Evolutionary conservation across 768 basidiomycete species (phyloP), one percentile per base, ranked within the genome.

Genomic region (Pleurotus platypus): DNA sequence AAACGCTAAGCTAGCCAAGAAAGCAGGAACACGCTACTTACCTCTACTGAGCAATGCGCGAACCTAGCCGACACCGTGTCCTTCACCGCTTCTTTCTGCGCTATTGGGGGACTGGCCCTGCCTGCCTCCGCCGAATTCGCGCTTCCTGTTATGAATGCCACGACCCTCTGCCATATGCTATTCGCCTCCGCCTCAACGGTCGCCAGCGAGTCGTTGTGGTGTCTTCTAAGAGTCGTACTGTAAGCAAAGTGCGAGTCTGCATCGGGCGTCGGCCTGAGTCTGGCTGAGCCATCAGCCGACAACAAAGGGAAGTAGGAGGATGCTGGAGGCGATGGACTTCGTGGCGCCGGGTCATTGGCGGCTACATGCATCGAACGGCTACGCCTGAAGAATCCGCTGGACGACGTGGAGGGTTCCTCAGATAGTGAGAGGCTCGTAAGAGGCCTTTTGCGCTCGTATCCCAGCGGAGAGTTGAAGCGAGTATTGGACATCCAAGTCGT

Each of bases 221-320:
- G 91, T 55, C 91, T 69, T 26, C 90, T 74, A 16, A 93, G 75
- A 0, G 87, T 90, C 0, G 90, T 92, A 62, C 89, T 91, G 69
- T 90, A 92, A 1, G 90, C 86, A 64, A 93, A 93, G 65, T 93
- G 91, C 3, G 81, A 68, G 27, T 80, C 78, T 1, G 91, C 89
- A 51, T 84, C 85, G 0, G 87, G 77, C 0, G 82, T 76, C 0
- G 86, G 83, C 35, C 82, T 77, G 8, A 86, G 75, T 59, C 82
- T 78, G 12, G 74, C 70, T 47, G 72, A 70, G 45, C 75, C 66
- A 69, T 82, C 76, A 54, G 72, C 75, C 16, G 81, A 76, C 30
- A 84, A 78, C 1, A 81, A 68, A 0, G 87, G 79, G 64, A 92
- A 93, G 69, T 92, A 92, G 0, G 89, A 79, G 2, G 90, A 91